Evolutionary conservation across 805 yeast genomes (phyloP).

Genomic region (Nakazawaea ambrosiae): DNA sequence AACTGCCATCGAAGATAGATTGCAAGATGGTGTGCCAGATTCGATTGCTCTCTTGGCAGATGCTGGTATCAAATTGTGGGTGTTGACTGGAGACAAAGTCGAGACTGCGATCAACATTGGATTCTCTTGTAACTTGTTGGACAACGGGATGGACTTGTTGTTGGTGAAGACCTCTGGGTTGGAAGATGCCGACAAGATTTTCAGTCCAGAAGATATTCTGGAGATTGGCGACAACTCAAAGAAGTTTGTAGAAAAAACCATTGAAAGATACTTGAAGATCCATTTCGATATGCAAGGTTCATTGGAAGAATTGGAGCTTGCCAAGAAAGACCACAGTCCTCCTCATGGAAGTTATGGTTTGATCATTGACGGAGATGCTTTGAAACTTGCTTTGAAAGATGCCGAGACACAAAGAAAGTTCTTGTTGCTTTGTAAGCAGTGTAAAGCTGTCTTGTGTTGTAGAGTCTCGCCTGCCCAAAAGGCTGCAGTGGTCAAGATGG

Average conservation of each 20-base stretch:
- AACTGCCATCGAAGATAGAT: slow-evolving; percentile 75
- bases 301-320: slow-evolving; percentile 36
- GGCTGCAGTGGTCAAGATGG: slow-evolving; percentile 66
- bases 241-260: slow-evolving; percentile 23
- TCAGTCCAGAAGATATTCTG: slow-evolving; percentile 1
- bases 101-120: slow-evolving; percentile 85
- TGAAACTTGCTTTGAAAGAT: slow-evolving; percentile 36
- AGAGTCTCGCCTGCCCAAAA: slow-evolving; percentile 82
- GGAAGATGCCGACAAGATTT: slow-evolving; percentile 17
- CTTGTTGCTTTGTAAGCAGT: slow-evolving; percentile 64
- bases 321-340: slow-evolving; percentile 56
- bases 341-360: slow-evolving; percentile 54
- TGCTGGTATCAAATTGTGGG: slow-evolving; percentile 82
- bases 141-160: slow-evolving; percentile 60
- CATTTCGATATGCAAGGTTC: slow-evolving; percentile 40
- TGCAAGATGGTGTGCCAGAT: slow-evolving; percentile 75
- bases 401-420: slow-evolving; percentile 38
- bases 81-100: slow-evolving; percentile 73
- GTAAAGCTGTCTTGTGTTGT: slow-evolving; percentile 75
- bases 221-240: slow-evolving; percentile 4
- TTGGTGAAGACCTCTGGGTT: slow-evolving; percentile 40
- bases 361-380: slow-evolving; percentile 65
- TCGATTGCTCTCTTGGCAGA: slow-evolving; percentile 56
- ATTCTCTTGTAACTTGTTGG: slow-evolving; percentile 66
- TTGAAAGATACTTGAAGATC: slow-evolving; percentile 40